Evolutionary conservation across 352 stramenopile genomes (phyloP).

Genomic region (Phytopythium cucurbitacearum): DNA sequence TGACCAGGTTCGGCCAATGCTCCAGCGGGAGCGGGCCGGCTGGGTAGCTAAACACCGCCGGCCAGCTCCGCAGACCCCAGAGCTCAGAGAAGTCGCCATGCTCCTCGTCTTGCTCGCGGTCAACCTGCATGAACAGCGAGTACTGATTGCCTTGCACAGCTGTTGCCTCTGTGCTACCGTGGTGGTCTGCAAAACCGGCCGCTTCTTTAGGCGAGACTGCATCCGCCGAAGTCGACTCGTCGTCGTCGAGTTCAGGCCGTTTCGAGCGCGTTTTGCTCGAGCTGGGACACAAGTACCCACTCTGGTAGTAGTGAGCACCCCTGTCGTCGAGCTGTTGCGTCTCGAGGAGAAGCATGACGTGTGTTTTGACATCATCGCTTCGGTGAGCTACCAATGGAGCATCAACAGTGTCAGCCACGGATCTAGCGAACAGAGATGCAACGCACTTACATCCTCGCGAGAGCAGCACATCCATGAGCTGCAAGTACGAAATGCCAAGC

Average conservation of each 20-base stretch:
- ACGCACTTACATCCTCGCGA: slow-evolving; percentile 49
- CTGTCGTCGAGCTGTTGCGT: slow-evolving; percentile 73
- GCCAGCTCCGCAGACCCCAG: slow-evolving; percentile 75
- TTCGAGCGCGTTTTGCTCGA: slow-evolving; percentile 39
- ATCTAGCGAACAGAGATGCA: neutral
- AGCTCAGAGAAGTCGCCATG: slow-evolving; percentile 75
- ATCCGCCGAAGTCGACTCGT: slow-evolving; percentile 11
- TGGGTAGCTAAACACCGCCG: slow-evolving; percentile 81
- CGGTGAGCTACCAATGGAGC: slow-evolving; percentile 31
- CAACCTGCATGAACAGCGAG: slow-evolving; percentile 48
- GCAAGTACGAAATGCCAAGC: slow-evolving; percentile 76
- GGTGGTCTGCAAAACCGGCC: neutral
- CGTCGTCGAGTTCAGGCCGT: slow-evolving; percentile 25
- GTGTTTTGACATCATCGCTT: slow-evolving; percentile 39
- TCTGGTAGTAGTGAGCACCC: slow-evolving; percentile 69
- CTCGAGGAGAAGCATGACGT: slow-evolving; percentile 74
- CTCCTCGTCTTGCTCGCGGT: slow-evolving; percentile 56
- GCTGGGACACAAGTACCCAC: slow-evolving; percentile 69
- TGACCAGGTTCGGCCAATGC: slow-evolving; percentile 87
- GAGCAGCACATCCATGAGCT: slow-evolving; percentile 77
- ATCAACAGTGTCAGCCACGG: slow-evolving; percentile 7
- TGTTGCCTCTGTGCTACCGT: too few species aligned
- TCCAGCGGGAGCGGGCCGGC: slow-evolving; percentile 46
- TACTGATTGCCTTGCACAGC: slow-evolving; percentile 8
- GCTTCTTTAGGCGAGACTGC: slow-evolving; percentile 10